phyloP scores from a whole-genome alignment of 2,329 filamentous ascomycete species.

The Aspergillus phoenicis region DNA sequence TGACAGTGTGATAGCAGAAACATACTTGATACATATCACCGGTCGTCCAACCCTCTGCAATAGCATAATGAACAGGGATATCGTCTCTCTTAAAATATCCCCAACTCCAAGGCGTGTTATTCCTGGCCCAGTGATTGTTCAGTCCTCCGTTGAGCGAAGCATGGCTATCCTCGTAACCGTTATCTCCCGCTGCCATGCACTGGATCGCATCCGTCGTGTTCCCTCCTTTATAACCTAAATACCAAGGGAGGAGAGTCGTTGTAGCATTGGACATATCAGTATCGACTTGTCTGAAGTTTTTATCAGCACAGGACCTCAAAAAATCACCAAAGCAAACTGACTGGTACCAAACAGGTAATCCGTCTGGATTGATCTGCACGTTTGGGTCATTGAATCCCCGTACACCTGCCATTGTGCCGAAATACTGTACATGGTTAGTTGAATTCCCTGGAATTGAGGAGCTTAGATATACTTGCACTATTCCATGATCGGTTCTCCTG shows the following conservation, averaged over 20 bases:
- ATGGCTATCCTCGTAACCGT: slow-evolving; percentile 57
- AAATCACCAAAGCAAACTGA: slow-evolving; percentile 22
- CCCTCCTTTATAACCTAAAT: slow-evolving; percentile 59
- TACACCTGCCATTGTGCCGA: slow-evolving; percentile 59
- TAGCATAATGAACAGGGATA: slow-evolving; percentile 57
- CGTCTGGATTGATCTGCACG: slow-evolving; percentile 52
- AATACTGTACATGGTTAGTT: slow-evolving; percentile 46
- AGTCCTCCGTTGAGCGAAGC: slow-evolving; percentile 54
- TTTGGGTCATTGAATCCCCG: slow-evolving; percentile 61
- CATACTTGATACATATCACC: slow-evolving; percentile 59
- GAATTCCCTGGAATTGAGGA: not conserved
- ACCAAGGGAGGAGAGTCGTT: slow-evolving; percentile 55
- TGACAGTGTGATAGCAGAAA: not conserved
- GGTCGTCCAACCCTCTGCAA: slow-evolving; percentile 58
- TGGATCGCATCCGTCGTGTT: slow-evolving; percentile 55
- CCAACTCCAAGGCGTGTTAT: slow-evolving; percentile 58
- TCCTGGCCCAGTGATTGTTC: slow-evolving; percentile 58
- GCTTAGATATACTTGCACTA: slow-evolving; percentile 27
- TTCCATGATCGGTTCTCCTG: slow-evolving; percentile 53
- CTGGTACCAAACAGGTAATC: slow-evolving; percentile 53
- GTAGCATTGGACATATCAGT: slow-evolving; percentile 44
- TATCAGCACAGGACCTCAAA: not conserved
- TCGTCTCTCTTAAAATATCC: slow-evolving; percentile 56
- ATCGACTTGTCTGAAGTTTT: slow-evolving; percentile 38
- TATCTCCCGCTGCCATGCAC: slow-evolving; percentile 56